These are phyloP conservation scores for Podosphaera xanthii DNA, from an alignment of 2,329 filamentous ascomycete genomes.

Conservation along the genomic window DNA sequence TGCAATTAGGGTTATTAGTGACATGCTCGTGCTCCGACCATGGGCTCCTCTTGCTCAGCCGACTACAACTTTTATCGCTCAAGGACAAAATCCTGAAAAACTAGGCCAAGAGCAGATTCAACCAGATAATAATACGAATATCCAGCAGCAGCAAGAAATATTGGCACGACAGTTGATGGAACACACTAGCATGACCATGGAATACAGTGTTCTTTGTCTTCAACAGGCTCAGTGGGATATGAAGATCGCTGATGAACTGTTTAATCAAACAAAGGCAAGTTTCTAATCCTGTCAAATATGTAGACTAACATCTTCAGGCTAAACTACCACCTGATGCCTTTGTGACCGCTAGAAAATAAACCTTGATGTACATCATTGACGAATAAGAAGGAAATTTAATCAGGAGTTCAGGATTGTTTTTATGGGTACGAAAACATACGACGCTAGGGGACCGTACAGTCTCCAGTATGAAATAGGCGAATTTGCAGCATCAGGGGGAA, in stretches of 20 bases:
- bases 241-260: constrained; percentile 48
- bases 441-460: too few species aligned
- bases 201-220: constrained; percentile 64
- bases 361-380: too few species aligned
- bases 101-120: constrained; percentile 3
- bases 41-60: constrained; percentile 27
- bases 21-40: constrained; percentile 51
- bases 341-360: constrained; percentile 4
- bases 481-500: too few species aligned
- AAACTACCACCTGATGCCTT: constrained; percentile 28
- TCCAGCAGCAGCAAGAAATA: constrained; percentile 28
- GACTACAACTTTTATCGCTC: background rate
- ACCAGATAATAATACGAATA: constrained; percentile 9
- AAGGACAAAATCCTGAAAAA: background rate
- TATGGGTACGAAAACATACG: too few species aligned
- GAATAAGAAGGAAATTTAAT: too few species aligned
- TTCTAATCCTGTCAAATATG: background rate
- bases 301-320: constrained; percentile 15
- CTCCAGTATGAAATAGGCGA: too few species aligned
- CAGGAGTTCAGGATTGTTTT: too few species aligned
- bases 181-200: constrained; percentile 56
- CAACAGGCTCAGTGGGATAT: constrained; percentile 62
- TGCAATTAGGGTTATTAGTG: constrained; percentile 51
- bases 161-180: constrained; percentile 54
- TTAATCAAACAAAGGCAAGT: constrained; percentile 50